Evolutionary conservation across 2,329 filamentous ascomycete species (phyloP).

Genomic region (Ceratocystis harringtonii): DNA sequence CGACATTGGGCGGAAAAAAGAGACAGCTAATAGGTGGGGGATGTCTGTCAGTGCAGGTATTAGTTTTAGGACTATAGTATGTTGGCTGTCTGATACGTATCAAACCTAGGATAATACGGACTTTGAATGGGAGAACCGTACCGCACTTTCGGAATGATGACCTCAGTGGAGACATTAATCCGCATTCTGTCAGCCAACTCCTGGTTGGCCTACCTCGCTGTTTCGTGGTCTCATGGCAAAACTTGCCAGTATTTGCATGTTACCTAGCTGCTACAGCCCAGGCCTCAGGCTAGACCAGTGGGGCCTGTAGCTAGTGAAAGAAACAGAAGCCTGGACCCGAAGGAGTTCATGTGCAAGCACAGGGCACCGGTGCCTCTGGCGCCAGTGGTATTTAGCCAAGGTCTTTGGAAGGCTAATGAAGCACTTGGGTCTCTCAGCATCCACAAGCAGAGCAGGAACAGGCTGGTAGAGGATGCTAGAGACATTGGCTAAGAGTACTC

Average conservation of each 20-base stretch:
- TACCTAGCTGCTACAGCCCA: neutral
- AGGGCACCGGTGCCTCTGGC: neutral
- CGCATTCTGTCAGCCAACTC: neutral
- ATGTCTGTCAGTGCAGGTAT: neutral
- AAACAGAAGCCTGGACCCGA: neutral
- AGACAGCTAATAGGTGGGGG: neutral
- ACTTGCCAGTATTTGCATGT: neutral
- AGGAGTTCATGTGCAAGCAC: neutral
- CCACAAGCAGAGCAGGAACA: neutral
- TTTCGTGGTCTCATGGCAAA: neutral
- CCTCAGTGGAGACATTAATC: neutral
- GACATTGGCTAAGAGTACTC: neutral
- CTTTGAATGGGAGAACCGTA: neutral
- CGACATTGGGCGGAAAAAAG: neutral
- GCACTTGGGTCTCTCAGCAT: neutral
- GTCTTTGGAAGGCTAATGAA: neutral
- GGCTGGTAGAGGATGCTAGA: neutral
- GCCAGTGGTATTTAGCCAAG: neutral
- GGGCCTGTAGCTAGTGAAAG: neutral
- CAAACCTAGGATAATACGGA: neutral
- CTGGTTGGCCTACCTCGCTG: neutral
- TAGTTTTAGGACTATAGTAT: neutral
- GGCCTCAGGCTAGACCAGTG: too few relatives aligned
- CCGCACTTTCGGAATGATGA: constrained; percentile 5
- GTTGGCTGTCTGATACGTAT: neutral